Evolutionary conservation across 306 rosid genomes (phyloP).

Genomic region (Casuarina cunninghamiana): DNA sequence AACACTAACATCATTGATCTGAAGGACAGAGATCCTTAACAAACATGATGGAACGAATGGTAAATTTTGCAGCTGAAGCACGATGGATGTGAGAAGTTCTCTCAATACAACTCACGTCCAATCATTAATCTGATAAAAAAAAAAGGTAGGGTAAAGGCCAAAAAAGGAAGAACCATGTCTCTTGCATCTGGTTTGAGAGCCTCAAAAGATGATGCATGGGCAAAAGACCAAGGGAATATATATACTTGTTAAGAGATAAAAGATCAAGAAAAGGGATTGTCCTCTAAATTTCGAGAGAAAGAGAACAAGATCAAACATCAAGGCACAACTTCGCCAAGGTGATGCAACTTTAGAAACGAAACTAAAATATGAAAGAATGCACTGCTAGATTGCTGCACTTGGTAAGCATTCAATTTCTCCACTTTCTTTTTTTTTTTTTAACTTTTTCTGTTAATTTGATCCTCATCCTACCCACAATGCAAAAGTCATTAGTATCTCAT

Average conservation of each 20-base stretch:
- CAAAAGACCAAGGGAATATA: not conserved
- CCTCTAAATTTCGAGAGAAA: not conserved
- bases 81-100: not conserved
- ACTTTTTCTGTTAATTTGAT: not conserved
- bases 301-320: no score
- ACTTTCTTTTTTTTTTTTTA: not conserved
- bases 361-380: not conserved
- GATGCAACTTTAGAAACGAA: not conserved
- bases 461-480: not conserved
- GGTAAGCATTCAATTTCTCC: not conserved
- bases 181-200: not conserved
- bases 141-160: not conserved
- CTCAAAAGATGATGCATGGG: not conserved
- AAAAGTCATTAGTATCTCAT: not conserved
- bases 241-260: not conserved
- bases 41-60: not conserved
- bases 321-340: not conserved
- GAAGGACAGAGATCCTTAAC: constrained; percentile 5
- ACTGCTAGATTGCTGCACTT: not conserved
- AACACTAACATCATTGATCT: not conserved
- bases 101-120: not conserved
- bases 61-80: constrained; percentile 1
- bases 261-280: not conserved
- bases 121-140: not conserved
- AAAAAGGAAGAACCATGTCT: not conserved